Percentiles rank a stretch among this genome's conserved stretches.
These are phyloP conservation scores for Hymenoscyphus albidus DNA, from an alignment of 2,329 filamentous ascomycete genomes.

Conservation along the genomic window DNA sequence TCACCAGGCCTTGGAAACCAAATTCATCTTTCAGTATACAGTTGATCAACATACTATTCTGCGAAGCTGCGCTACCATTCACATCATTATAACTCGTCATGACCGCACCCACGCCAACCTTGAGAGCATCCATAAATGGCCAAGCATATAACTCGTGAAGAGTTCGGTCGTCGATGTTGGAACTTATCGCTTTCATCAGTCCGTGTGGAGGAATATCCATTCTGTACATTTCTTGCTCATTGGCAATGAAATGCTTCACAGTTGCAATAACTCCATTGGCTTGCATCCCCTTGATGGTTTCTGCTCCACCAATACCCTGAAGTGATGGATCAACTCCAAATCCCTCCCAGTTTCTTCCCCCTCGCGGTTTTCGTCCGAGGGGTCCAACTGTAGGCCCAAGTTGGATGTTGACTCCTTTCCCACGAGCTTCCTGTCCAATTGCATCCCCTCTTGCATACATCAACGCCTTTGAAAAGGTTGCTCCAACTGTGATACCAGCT, in stretches of 20 bases:
- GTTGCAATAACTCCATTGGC: conserved; percentile 52
- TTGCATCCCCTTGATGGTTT: conserved; percentile 55
- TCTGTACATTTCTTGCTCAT: conserved; percentile 39
- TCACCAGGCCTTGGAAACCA: conserved; percentile 58
- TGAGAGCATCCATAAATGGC: conserved; percentile 55
- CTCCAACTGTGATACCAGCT: conserved; percentile 71
- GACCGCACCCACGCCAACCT: conserved; percentile 71
- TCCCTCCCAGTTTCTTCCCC: conserved; percentile 72
- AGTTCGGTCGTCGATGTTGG: conserved; percentile 56
- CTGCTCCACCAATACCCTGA: conserved; percentile 47
- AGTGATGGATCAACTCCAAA: conserved; percentile 69
- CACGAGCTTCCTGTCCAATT: conserved; percentile 66
- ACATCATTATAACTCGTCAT: conserved; percentile 79
- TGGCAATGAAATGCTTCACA: conserved; percentile 54
- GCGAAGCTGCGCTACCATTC: conserved; percentile 62
- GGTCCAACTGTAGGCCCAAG: conserved; percentile 66
- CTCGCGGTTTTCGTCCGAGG: conserved; percentile 66
- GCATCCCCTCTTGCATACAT: conserved; percentile 66
- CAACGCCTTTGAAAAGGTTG: conserved; percentile 70
- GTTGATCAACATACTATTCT: conserved; percentile 66
- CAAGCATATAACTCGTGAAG: conserved; percentile 58
- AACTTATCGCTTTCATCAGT: conserved; percentile 35
- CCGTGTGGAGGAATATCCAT: conserved; percentile 35
- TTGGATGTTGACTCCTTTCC: conserved; percentile 69
- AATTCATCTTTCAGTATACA: conserved; percentile 70